These are phyloP conservation scores for Hypoxylon sp. DNA, from an alignment of 2,329 filamentous ascomycete species.

Conservation along the genomic window DNA sequence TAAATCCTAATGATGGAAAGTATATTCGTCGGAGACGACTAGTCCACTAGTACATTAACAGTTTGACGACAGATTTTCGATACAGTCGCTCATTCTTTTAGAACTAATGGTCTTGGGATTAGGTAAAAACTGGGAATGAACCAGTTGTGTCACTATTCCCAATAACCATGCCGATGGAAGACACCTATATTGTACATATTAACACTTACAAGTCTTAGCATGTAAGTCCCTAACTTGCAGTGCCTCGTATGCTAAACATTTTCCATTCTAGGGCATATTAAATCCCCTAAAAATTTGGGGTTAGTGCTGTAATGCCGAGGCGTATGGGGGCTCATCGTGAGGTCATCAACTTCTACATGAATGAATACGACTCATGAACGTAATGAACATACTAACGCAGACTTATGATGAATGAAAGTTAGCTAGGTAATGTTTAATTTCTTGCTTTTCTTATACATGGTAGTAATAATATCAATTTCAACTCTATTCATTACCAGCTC, in stretches of 20 bases:
- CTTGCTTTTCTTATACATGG: slow-evolving; percentile 1
- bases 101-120: background rate
- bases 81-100: background rate
- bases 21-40: background rate
- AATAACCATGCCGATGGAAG: background rate
- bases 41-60: background rate
- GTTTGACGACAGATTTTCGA: background rate
- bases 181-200: background rate
- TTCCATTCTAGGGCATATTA: slow-evolving; percentile 6
- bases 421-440: slow-evolving; percentile 26
- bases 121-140: background rate
- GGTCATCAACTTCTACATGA: slow-evolving; percentile 50
- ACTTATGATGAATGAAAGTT: slow-evolving; percentile 13
- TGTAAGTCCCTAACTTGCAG: slow-evolving; percentile 6
- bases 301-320: slow-evolving; percentile 15
- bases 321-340: slow-evolving; percentile 43
- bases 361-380: slow-evolving; percentile 46
- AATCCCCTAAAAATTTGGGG: background rate
- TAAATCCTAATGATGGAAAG: background rate
- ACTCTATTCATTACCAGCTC: background rate
- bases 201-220: background rate
- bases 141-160: background rate
- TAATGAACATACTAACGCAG: background rate
- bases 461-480: slow-evolving; percentile 1
- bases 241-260: slow-evolving; percentile 6